Percentiles rank a stretch among this genome's conserved stretches.
Evolutionary conservation across 495 filamentous ascomycete species (phyloP).

Genomic region (Penicillium cosmopolitanum): DNA sequence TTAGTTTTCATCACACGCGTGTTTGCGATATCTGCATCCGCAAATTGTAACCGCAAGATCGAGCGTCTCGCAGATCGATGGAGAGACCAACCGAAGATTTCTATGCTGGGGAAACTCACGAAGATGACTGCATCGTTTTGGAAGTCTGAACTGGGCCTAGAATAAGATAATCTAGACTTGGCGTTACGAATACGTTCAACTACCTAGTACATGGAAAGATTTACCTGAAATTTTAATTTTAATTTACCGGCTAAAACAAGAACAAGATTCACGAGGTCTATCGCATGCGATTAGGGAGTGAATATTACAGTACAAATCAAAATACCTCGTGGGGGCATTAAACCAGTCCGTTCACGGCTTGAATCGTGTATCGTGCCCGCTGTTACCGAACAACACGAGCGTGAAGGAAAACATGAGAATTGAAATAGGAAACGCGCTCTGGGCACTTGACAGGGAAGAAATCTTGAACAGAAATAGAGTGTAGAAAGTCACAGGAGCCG

Average conservation of each 20-base stretch:
- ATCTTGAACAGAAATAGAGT: not conserved
- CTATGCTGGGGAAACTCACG: not conserved
- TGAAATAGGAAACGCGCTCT: constrained; percentile 7
- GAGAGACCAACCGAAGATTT: constrained; percentile 6
- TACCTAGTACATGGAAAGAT: no score
- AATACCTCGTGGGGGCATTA: constrained; percentile 12
- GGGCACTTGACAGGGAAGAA: not conserved
- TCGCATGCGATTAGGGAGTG: constrained; percentile 17
- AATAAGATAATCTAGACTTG: no score
- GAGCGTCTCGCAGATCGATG: constrained; percentile 11
- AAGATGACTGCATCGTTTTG: not conserved
- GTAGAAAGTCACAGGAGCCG: not conserved
- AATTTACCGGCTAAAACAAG: not conserved
- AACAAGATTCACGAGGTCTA: constrained; percentile 13
- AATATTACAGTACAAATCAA: constrained; percentile 22
- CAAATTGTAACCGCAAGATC: constrained; percentile 3
- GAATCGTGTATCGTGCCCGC: constrained; percentile 3
- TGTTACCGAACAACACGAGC: not conserved
- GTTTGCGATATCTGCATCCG: constrained; percentile 13
- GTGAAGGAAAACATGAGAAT: constrained; percentile 9
- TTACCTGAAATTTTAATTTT: no score
- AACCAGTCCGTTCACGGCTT: constrained; percentile 13
- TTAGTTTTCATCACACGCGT: constrained; percentile 6
- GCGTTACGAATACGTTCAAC: no score
- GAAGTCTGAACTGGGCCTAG: not conserved